A percentile compares a stretch with the other conserved stretches of the same genome.
These are phyloP conservation scores for Erysiphe pulchra DNA, from an alignment of 2,329 filamentous ascomycete genomes.

Conservation along the genomic window DNA sequence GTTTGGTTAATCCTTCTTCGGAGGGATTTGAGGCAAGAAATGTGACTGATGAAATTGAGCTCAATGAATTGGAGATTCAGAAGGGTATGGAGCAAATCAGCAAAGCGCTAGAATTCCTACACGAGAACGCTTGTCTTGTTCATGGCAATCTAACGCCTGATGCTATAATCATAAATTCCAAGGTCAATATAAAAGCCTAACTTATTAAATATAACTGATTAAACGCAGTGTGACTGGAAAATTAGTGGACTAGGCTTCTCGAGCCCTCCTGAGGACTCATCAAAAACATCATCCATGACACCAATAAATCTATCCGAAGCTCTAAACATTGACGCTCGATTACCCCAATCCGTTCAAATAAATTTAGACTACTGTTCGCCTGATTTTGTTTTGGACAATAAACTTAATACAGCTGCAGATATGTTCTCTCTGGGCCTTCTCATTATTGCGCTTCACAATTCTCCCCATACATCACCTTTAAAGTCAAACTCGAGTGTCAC, in stretches of 20 bases:
- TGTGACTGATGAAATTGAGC: slow-evolving; percentile 58
- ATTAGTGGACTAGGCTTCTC: slow-evolving; percentile 84
- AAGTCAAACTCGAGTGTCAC: slow-evolving; percentile 59
- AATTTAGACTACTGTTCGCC: slow-evolving; percentile 85
- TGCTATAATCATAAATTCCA: slow-evolving; percentile 78
- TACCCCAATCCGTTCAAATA: slow-evolving; percentile 64
- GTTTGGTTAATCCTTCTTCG: slow-evolving; percentile 47
- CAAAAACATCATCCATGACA: slow-evolving; percentile 46
- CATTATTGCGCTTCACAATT: slow-evolving; percentile 77
- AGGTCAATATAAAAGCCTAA: slow-evolving; percentile 23
- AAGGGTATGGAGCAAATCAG: slow-evolving; percentile 83
- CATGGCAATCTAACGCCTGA: slow-evolving; percentile 91
- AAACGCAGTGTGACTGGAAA: slow-evolving; percentile 74
- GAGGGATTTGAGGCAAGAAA: slow-evolving; percentile 31
- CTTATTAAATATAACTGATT: slow-evolving; percentile 9
- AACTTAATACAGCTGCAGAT: slow-evolving; percentile 60
- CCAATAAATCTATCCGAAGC: slow-evolving; percentile 65
- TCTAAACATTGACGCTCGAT: slow-evolving; percentile 58
- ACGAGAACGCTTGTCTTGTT: slow-evolving; percentile 81
- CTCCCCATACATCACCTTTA: slow-evolving; percentile 70
- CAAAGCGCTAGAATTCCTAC: slow-evolving; percentile 82
- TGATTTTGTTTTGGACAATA: slow-evolving; percentile 81
- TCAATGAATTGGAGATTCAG: slow-evolving; percentile 93
- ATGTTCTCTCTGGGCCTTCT: slow-evolving; percentile 84
- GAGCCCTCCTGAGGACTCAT: slow-evolving; percentile 52